Percentiles rank a stretch among this genome's conserved stretches.
Conservation (phyloP, 768 basidiomycete genomes). For the Leccinum olivaceopallidum region DNA sequence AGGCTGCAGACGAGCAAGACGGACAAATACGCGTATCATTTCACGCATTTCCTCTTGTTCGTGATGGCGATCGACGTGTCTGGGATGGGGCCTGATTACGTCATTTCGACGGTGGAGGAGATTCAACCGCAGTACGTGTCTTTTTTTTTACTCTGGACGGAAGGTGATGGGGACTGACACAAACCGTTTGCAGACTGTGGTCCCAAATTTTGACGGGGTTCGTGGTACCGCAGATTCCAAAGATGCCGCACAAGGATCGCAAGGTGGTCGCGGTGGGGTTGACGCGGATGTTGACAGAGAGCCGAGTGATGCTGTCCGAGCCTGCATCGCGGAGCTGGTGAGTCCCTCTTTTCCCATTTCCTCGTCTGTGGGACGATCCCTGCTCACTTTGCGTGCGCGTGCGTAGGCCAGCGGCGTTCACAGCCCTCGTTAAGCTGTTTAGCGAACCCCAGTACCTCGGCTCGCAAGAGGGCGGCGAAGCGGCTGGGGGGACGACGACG, state of each 20-base stretch:
- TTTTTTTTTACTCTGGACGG: neutral
- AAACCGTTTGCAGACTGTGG: constrained; percentile 58
- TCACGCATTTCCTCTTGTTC: constrained; percentile 78
- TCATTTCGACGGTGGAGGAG: constrained; percentile 76
- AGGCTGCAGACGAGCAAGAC: constrained; percentile 89
- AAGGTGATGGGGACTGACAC: neutral
- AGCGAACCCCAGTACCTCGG: constrained; percentile 71
- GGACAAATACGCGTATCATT: constrained; percentile 81
- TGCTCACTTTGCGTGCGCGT: neutral
- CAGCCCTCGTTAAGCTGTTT: constrained; percentile 74
- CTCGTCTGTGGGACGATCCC: neutral
- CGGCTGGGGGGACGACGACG: neutral
- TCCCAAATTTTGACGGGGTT: constrained; percentile 76
- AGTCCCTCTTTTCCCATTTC: constrained; percentile 9
- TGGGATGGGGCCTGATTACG: constrained; percentile 74
- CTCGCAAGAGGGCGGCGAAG: constrained; percentile 15
- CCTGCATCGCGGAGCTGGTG: constrained; percentile 69
- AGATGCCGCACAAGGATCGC: constrained; percentile 78
- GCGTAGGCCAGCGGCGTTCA: constrained; percentile 68
- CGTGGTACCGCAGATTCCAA: constrained; percentile 76
- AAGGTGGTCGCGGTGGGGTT: constrained; percentile 84
- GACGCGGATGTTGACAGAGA: constrained; percentile 75
- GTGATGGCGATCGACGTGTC: constrained; percentile 72
- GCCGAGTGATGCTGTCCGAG: constrained; percentile 64
- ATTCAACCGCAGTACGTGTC: constrained; percentile 74